Evolutionary conservation across 805 yeast species (phyloP), one percentile per base, ranked within the genome.

Genomic region (Lipomyces oligophaga): DNA sequence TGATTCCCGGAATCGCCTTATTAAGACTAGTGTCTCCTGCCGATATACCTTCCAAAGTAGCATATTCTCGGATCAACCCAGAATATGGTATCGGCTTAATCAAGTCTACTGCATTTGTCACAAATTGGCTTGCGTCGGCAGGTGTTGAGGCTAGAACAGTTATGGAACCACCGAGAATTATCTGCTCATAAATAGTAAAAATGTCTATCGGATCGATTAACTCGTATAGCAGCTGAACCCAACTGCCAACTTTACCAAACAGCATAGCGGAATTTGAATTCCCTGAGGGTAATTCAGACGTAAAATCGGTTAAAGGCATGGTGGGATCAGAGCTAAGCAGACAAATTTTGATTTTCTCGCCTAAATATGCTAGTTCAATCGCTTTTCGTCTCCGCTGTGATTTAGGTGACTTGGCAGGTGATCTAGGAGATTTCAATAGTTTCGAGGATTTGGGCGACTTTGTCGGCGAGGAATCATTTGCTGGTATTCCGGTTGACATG

Each of bases 31-130:
- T 31, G 18, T 50, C 41, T 30, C 47, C 28, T 19, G 42, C 34
- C 18, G 43, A 50, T 19, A 45, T 21, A 27, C 49, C 56, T 21
- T 44, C 28, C 56, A 49, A 41, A 4, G 56, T 52, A 21, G 44
- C 41, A 30, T 52, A 52, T 25, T 52, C 56, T 18, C 52, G 31
- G 6, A 52, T 45, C 16, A 41, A 24, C 7, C 56, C 56, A 19
- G 48, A 31, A 33, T 52, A 52, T 20, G 50, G 55, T 18, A 52
- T 43, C 18, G 56, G 56, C 39, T 43, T 44, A 26, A 52, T 52
- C 39, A 52, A 24, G 32, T 52, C 56, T 4, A 49, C 43, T 11
- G 44, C 41, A 25, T 44, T 40, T n/a, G 40, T 20, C 19, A 49
- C 49, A 37, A 52, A 39, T 26, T 28, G 35, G 30, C 55, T 49